Conservation (phyloP, 495 filamentous ascomycete species). For the Aspergillus saccharolyticus region DNA sequence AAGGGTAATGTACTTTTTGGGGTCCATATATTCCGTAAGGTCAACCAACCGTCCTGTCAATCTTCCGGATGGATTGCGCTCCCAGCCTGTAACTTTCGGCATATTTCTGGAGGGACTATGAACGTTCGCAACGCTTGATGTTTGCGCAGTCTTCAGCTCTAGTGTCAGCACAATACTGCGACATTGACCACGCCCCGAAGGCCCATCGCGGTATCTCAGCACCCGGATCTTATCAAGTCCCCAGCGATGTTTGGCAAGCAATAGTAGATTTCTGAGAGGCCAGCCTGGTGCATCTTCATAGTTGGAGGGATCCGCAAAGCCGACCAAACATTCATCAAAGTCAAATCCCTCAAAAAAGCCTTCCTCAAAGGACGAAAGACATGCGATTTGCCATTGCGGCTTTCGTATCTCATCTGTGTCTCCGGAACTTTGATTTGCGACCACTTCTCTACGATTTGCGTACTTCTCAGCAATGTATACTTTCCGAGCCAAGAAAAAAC, state of each 20-base stretch:
- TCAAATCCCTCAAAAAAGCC: constrained; percentile 76
- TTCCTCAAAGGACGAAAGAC: constrained; percentile 70
- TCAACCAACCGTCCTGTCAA: constrained; percentile 70
- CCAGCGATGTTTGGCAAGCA: constrained; percentile 80
- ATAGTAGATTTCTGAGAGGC: constrained; percentile 85
- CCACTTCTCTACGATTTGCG: neutral
- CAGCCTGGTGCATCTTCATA: constrained; percentile 82
- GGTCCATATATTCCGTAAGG: constrained; percentile 88
- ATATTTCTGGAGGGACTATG: constrained; percentile 38
- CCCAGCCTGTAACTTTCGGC: constrained; percentile 94
- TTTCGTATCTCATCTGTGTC: neutral
- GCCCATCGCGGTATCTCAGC: constrained; percentile 84
- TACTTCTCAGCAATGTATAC: constrained; percentile 24
- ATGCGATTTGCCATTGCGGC: constrained; percentile 62
- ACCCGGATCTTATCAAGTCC: constrained; percentile 71
- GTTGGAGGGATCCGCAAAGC: constrained; percentile 89
- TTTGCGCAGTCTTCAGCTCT: constrained; percentile 40
- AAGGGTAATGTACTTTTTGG: constrained; percentile 46
- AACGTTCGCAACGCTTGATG: constrained; percentile 11
- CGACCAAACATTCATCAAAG: constrained; percentile 68
- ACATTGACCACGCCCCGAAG: constrained; percentile 65
- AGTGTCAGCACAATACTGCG: constrained; percentile 74
- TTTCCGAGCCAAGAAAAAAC: constrained; percentile 89
- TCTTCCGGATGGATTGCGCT: constrained; percentile 72
- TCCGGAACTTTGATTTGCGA: neutral